A percentile compares a stretch with the other conserved stretches of the same genome.
Evolutionary conservation across 192 early-diverging fungal genomes (phyloP).

Genomic region (Geosiphon pyriformis): DNA sequence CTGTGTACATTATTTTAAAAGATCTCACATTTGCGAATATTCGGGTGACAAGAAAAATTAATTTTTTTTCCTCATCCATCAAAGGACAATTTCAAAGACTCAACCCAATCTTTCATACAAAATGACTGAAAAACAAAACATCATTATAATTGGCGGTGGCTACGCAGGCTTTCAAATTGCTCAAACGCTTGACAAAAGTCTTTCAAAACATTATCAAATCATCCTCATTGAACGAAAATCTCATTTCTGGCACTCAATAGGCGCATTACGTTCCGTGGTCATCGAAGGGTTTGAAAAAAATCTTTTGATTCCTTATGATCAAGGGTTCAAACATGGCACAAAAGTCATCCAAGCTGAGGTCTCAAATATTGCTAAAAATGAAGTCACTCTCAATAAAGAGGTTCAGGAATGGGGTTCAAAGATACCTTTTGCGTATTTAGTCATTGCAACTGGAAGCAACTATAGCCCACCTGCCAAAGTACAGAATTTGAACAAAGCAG

Average conservation of each 20-base stretch:
- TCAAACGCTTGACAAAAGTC: constrained; percentile 33
- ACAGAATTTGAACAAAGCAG: constrained; percentile 31
- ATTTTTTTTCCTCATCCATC: no score
- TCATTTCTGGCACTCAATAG: constrained; percentile 54
- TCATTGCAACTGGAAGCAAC: constrained; percentile 52
- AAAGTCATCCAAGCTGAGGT: constrained; percentile 43
- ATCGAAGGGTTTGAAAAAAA: constrained; percentile 42
- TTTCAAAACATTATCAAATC: constrained; percentile 38
- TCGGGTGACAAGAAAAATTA: no score
- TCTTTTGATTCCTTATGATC: constrained; percentile 46
- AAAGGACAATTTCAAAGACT: no score
- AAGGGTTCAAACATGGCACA: constrained; percentile 39
- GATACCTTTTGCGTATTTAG: constrained; percentile 47
- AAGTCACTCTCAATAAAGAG: constrained; percentile 34
- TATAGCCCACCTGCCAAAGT: constrained; percentile 40
- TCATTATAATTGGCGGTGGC: constrained; percentile 45
- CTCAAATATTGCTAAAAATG: constrained; percentile 32
- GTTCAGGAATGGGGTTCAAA: constrained; percentile 21
- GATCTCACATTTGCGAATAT: no score
- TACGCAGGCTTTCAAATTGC: constrained; percentile 46
- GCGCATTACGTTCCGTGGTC: constrained; percentile 42
- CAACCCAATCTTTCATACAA: no score
- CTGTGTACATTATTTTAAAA: no score
- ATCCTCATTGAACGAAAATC: constrained; percentile 50
- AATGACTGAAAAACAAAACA: constrained; percentile 16